Base-by-base conservation (phyloP, 257 asterid species). In the Agastache rugosa region DNA sequence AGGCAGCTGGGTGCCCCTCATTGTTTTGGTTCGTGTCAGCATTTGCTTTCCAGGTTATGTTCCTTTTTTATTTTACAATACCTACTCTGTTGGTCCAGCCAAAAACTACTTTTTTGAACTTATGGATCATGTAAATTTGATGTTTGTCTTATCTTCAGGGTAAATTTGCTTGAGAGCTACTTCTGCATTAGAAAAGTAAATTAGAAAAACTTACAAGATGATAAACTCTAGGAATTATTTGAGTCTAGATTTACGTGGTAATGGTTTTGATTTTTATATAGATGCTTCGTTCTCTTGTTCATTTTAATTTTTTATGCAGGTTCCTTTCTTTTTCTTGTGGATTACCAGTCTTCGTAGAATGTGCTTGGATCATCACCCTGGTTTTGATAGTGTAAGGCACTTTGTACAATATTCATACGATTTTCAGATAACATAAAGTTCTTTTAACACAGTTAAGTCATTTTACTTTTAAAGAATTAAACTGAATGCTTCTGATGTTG, bases 361-460 rank as follows among this genome's bases (percentile, higher is more conserved):
- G 99, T 90, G 98, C 65, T 74, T 89, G 82, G 81, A 86, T 76
- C 91, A 88, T 81, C 96, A 95, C 84, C 86, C 94, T 78, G 99
- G 96, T 76, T 95, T 95, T 90, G 96, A 95, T 83, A 81, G 83
- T 84, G 99, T 95, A 88, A 89, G 98, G 45, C 78, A 41, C 73
- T 73, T 55, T 45, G 27, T 63, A 68, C 56, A 45, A 39, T 44
- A 37, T 71, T 42, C 47, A 65, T 79, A 45, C 27, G 48, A n/a
- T 78, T 63, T 59, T 71, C 1, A 34, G 14, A n/a, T 41, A 16
- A 63, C 22, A 44, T 25, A 61, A 58, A 59, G 56, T 34, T 35
- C 56, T 63, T 44, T 66, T 71, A 75, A 64, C 78, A 37, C 66
- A 27, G 16, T 27, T 14, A 27, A 56, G 37, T 25, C 63, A 56